A percentile compares a stretch with the other conserved stretches of the same genome.
phyloP scores from a whole-genome alignment of 2,329 filamentous ascomycete genomes.

The Exophiala alcalophila region DNA sequence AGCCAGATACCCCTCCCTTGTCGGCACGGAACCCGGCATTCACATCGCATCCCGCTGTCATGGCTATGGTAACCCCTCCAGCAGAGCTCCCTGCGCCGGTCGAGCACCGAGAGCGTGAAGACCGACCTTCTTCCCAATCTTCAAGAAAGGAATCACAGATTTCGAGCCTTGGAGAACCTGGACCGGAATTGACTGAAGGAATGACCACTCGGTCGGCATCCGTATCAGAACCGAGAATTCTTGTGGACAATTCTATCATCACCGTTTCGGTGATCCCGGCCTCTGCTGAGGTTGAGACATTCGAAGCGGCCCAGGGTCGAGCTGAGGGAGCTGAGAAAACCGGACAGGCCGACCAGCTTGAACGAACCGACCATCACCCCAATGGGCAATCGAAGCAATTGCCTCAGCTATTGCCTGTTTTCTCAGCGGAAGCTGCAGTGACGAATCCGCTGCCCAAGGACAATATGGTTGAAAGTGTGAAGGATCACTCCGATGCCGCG shows the following conservation, averaged over 20 bases:
- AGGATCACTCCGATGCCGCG: no score
- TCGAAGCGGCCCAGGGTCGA: conserved; percentile 7
- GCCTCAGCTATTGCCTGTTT: no score
- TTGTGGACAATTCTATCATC: conserved; percentile 8
- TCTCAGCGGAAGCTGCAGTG: no score
- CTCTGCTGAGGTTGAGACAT: conserved; percentile 15
- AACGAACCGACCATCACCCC: no score
- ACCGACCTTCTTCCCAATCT: conserved; percentile 7
- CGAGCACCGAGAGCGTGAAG: conserved; percentile 4
- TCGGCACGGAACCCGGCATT: conserved; percentile 22
- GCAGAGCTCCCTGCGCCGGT: conserved; percentile 19
- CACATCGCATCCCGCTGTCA: conserved; percentile 25
- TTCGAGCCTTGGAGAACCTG: conserved; percentile 28
- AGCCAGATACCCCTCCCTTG: conserved; percentile 12
- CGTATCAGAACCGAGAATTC: conserved; percentile 11
- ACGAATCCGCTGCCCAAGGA: neutral
- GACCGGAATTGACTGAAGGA: conserved; percentile 22
- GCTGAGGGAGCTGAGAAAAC: neutral
- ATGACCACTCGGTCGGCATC: conserved; percentile 12
- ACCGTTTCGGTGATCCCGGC: conserved; percentile 14
- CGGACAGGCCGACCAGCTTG: neutral
- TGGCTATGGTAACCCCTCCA: conserved; percentile 25
- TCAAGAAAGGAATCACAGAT: conserved; percentile 11
- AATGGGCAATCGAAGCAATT: no score
- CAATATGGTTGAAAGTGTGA: no score